Base-by-base conservation (phyloP, 2,329 filamentous ascomycete genomes). In the Fusarium sp. region DNA sequence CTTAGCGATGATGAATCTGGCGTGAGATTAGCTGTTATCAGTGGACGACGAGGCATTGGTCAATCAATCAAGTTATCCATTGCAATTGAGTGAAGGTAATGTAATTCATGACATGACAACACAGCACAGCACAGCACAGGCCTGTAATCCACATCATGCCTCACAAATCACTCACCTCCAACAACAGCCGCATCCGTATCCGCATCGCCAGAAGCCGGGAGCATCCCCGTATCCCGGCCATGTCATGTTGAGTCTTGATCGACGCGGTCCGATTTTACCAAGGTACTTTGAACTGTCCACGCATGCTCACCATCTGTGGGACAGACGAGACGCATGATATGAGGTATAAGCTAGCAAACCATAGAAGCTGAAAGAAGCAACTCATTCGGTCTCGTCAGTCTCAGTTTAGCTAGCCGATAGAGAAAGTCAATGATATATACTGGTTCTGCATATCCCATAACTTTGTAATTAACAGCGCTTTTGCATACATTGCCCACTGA, bases 201-300 rank as follows among this genome's bases (percentile, higher is more conserved):
- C 6, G 39, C 36, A 24, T 65, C 53, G 57, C 62, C 58, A 48
- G 44, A 41, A 42, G 47, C 54, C 57, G 53, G 62, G 28, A 32
- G 48, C 49, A 2, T 9, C 11, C 56, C 59, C 64, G 64, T 36
- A 50, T 64, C 67, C 58, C 64, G 64, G 64, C 64, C 59, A 66
- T 61, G 39, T 45, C 12, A 12, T 10, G 29, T 19, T 19, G 29
- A 10, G 26, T 11, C 46, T 63, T 63, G 63, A 57, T 25, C 67
- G 63, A 66, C 41, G 28, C 63, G 63, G 63, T 35, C 53, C 45
- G 36, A 32, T 39, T 35, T 12, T 31, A 31, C 29, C 29, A 19
- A 19, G 19, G 19, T 19, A 19, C 19, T 19, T 19, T 19, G 19
- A 19, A 19, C 19, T 19, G 19, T 19, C 19, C 19, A 19, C 19